Base-by-base conservation (phyloP, 2,329 filamentous ascomycete species). In the Claviceps sp. region DNA sequence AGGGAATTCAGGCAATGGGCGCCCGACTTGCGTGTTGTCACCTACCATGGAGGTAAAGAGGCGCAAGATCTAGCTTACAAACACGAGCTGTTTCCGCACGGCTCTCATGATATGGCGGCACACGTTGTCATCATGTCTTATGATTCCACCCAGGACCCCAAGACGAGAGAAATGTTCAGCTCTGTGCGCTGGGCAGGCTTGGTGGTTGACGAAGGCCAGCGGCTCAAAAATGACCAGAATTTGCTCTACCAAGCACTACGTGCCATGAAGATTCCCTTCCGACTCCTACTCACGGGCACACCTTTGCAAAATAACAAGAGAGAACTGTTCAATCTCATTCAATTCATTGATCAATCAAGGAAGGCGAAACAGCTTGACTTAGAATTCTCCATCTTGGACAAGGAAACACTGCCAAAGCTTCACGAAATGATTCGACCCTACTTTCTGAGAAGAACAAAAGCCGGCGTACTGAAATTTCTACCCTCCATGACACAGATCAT, bases 71-170 rank as follows among this genome's bases (percentile, higher is more conserved):
- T 95, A 53, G 85, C 88, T 0, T 84, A 85, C 59, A 73, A 85
- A 38, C 83, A 95, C 63, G 94, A 98, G 66, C 79, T 98, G 55
- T 97, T 93, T 62, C 86, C 87, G 0, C 63, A 74, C 26, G 70
- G 75, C 1, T 70, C 72, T 9, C 78, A 75, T 46, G 82, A 86
- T 48, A 81, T 97, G 64, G 84, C 83, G 59, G 91, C 88, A 34
- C 91, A 98, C 61, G 79, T 96, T 20, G 88, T 98, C 1, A 84
- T 98, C 60, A 95, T 93, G 63, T 97, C 91, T 0, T 98, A 95
- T 61, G 91, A 97, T 62, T 86, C 88, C 8, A 87, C 88, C 38
- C 76, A 85, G 40, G 88, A 95, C 56, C 78, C 84, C 5, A 77
- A 76, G 49, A 84, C 82, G 42, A 79, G 76, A 51, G 68, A 64